Percentiles rank a stretch among this genome's conserved stretches.
Evolutionary conservation across 177 flowering plant genomes (phyloP).

Genomic region (Telopea speciosissima): DNA sequence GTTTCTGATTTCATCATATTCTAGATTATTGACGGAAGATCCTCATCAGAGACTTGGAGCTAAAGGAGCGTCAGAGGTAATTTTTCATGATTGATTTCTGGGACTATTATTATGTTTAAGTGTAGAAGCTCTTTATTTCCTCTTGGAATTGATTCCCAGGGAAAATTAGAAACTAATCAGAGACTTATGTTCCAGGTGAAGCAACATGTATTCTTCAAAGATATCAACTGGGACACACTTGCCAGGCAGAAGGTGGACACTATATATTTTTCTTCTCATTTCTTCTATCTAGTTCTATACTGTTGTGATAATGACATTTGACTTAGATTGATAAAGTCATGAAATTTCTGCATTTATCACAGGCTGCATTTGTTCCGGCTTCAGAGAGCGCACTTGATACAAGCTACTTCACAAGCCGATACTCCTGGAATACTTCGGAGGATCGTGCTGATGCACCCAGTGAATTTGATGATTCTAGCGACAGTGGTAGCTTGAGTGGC

Average conservation of each 20-base stretch:
- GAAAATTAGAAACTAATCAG: background rate
- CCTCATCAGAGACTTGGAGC: conserved; percentile 97
- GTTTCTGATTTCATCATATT: conserved; percentile 8
- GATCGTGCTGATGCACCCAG: conserved; percentile 51
- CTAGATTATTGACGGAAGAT: conserved; percentile 90
- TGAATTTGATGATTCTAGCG: conserved; percentile 84
- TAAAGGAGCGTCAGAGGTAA: conserved; percentile 89
- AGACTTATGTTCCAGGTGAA: conserved; percentile 59
- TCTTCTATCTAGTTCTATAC: background rate
- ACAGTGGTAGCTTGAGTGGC: conserved; percentile 73
- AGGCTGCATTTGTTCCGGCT: conserved; percentile 98
- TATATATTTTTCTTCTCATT: background rate
- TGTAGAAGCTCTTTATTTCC: background rate
- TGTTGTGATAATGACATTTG: background rate
- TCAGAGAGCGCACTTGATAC: conserved; percentile 93
- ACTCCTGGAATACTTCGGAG: conserved; percentile 77
- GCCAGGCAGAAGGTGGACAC: conserved; percentile 87
- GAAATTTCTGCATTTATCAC: conserved; percentile 9
- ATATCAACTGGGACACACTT: conserved; percentile 95
- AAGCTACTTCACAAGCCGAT: conserved; percentile 95
- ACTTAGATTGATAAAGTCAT: background rate
- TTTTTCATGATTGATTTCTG: conserved; percentile 4
- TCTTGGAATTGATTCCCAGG: background rate
- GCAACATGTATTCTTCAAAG: conserved; percentile 80
- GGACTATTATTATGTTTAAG: background rate